Evolutionary conservation across 805 yeast genomes (phyloP), one percentile per base, ranked within the genome.

Genomic region (Metschnikowia colocasiae): DNA sequence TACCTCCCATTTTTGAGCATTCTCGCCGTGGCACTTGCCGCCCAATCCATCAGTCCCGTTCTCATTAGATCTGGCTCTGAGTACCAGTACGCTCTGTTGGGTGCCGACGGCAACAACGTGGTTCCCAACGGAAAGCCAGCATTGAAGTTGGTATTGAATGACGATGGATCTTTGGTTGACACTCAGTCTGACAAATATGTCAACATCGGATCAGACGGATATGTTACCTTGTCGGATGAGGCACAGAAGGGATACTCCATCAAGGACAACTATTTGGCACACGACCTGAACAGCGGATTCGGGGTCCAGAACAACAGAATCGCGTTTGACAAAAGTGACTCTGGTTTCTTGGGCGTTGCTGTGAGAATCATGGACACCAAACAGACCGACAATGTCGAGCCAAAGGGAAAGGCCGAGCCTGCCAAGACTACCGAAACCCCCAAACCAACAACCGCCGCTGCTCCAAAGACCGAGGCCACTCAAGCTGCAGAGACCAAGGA

Each of bases 21-120:
- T 20, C 52, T 56, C 45, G 54, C 65, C 47, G 46, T 60, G 32
- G 66, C 64, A 26, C 45, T 57, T 23, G 63, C 67, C 16, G 62
- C 59, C 9, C 53, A 51, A 43, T 44, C 55, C 16, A 54, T 63
- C 46, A 40, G 49, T 22, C 51, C 59, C 15, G 43, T 60, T 26
- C 48, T 58, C 29, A 59, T 63, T 30, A 56, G 58, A 36, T 63
- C 67, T 7, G 68, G 65, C 9, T 54, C 65, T 8, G 45, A 37
- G 7, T 59, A 54, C 56, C 68, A 64, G 33, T 62, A 58, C 51
- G 27, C 42, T 9, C 27, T 18, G 42, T 43, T 32, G 47, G 23
- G 38, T 49, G 19, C 49, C 6, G 40, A 42, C 18, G 50, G 50
- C 27, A 46, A 46, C 12, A 29, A 51, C 9, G 45, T 48, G 16